phyloP scores from a whole-genome alignment of 2,329 filamentous ascomycete species.

The Ceratocystis cubensis region DNA sequence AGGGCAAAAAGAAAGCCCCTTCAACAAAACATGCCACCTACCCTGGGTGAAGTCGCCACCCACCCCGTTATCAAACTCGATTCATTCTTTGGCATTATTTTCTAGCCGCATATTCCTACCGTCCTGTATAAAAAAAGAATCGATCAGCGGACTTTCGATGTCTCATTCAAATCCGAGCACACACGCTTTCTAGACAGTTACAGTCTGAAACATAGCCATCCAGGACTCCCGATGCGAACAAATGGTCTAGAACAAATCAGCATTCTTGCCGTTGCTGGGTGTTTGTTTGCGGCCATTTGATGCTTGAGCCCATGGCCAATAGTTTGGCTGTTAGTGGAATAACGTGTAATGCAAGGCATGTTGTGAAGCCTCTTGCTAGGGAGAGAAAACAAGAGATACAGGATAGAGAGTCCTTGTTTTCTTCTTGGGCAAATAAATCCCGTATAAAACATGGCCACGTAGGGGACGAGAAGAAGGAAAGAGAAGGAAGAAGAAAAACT shows the following conservation, averaged over 20 bases:
- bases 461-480: neutral
- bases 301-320: neutral
- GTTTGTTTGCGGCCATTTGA: neutral
- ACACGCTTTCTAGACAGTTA: neutral
- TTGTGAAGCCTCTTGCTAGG: neutral
- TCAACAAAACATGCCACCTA: too few relatives aligned
- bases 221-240: neutral
- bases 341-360: neutral
- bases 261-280: constrained; percentile 7
- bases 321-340: neutral
- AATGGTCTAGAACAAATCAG: constrained; percentile 3
- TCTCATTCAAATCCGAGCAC: neutral
- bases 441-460: neutral
- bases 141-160: neutral
- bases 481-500: too few relatives aligned
- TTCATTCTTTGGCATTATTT: neutral
- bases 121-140: too few relatives aligned
- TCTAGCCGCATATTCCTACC: too few relatives aligned
- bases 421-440: too few relatives aligned
- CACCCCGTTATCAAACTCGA: too few relatives aligned
- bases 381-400: neutral
- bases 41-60: too few relatives aligned
- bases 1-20: too few relatives aligned
- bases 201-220: constrained; percentile 4
- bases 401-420: too few relatives aligned